phyloP scores from a whole-genome alignment of 2,329 filamentous ascomycete genomes.

The Trichoderma afroharzianum region DNA sequence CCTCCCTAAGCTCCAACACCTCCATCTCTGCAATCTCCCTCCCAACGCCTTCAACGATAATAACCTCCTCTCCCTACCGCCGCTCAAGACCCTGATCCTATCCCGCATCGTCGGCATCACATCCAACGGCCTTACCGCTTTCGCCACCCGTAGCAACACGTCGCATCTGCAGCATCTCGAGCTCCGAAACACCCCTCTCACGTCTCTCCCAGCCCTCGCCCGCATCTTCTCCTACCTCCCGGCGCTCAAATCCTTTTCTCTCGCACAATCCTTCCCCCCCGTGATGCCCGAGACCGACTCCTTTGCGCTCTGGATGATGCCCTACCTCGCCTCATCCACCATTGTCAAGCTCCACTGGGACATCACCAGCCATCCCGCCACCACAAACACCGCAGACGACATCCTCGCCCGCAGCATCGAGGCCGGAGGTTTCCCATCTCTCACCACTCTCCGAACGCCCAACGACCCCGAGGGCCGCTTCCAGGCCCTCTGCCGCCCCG shows the following conservation, averaged over 20 bases:
- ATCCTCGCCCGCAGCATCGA: conserved; percentile 62
- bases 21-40: conserved; percentile 58
- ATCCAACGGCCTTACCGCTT: conserved; percentile 52
- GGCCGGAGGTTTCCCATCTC: conserved; percentile 58
- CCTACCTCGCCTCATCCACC: conserved; percentile 56
- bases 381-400: conserved; percentile 50
- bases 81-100: conserved; percentile 53
- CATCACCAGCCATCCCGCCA: conserved; percentile 49
- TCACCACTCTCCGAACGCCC: conserved; percentile 59
- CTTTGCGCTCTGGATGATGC: conserved; percentile 57
- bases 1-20: conserved; percentile 53
- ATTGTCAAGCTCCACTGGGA: conserved; percentile 61
- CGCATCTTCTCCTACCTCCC: conserved; percentile 56
- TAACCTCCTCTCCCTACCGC: conserved; percentile 52
- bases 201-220: conserved; percentile 54
- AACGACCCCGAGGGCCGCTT: conserved; percentile 67
- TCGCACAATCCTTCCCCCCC: conserved; percentile 54
- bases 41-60: conserved; percentile 54
- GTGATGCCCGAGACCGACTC: conserved; percentile 52
- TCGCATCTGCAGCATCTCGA: conserved; percentile 47
- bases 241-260: conserved; percentile 46
- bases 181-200: conserved; percentile 54
- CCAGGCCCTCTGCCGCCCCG: conserved; percentile 64
- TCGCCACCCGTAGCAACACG: conserved; percentile 49
- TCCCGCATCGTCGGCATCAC: conserved; percentile 55